Evolutionary conservation across 148 eudicot species (phyloP).

Genomic region (Camellia lanceoleosa): DNA sequence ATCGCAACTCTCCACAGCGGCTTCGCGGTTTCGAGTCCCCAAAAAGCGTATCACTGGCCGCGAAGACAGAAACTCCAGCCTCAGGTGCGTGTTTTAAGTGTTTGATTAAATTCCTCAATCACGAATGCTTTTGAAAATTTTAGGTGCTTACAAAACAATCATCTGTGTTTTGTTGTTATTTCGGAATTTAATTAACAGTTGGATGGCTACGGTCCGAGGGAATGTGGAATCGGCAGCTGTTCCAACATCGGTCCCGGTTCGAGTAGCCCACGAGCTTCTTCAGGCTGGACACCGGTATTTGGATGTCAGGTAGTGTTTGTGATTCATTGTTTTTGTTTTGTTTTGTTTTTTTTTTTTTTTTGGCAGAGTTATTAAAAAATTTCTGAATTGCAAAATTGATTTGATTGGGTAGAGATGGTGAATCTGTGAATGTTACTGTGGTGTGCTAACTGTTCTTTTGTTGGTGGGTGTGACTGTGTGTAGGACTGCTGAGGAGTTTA

Average conservation of each 20-base stretch:
- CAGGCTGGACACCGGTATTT: constrained; percentile 77
- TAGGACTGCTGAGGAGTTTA: constrained; percentile 72
- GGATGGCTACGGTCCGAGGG: constrained; percentile 38
- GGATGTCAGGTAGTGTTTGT: constrained; percentile 74
- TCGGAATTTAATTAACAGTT: constrained; percentile 23
- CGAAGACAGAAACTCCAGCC: constrained; percentile 17
- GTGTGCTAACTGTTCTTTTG: background rate
- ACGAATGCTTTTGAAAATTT: background rate
- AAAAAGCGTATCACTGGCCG: constrained; percentile 9
- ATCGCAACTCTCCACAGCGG: background rate
- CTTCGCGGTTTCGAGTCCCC: constrained; percentile 16
- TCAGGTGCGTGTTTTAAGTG: constrained; percentile 18
- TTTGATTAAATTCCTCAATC: background rate
- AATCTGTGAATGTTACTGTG: background rate
- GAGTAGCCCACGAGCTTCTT: constrained; percentile 74
- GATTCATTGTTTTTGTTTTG: background rate
- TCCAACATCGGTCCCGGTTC: constrained; percentile 69
- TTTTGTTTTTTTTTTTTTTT: too few relatives aligned
- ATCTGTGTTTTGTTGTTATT: background rate
- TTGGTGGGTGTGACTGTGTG: constrained; percentile 8
- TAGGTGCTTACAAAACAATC: background rate
- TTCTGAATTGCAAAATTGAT: background rate
- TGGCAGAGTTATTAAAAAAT: background rate
- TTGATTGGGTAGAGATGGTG: background rate
- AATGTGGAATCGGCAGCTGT: constrained; percentile 24